Evolutionary conservation across 805 yeast genomes (phyloP).

Genomic region (Candida saitoana): DNA sequence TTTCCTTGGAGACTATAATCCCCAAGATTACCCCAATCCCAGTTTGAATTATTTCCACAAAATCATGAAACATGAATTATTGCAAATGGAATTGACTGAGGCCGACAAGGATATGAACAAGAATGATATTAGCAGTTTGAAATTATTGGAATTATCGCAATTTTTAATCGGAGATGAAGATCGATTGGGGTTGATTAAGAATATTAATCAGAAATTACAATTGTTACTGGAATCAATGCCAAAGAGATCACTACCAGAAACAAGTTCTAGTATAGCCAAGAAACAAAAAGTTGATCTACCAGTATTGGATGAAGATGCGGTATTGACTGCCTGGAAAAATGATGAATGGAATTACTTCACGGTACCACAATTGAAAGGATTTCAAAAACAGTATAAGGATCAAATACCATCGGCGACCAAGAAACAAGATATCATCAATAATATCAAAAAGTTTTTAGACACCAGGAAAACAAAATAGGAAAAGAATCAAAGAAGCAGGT

Average conservation of each 20-base stretch:
- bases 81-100: constrained; percentile 40
- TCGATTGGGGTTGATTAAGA: constrained; percentile 8
- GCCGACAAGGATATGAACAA: constrained; percentile 13
- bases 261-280: neutral
- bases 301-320: constrained; percentile 28
- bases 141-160: constrained; percentile 12
- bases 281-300: constrained; percentile 4
- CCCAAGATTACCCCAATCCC: constrained; percentile 61
- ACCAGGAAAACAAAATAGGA: constrained; percentile 8
- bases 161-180: constrained; percentile 5
- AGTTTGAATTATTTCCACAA: constrained; percentile 62
- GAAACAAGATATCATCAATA: constrained; percentile 42
- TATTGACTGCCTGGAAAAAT: constrained; percentile 41
- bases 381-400: constrained; percentile 30
- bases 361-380: constrained; percentile 41
- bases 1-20: constrained; percentile 47
- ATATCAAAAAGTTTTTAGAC: constrained; percentile 32
- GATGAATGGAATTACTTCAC: constrained; percentile 32
- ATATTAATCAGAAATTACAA: constrained; percentile 10
- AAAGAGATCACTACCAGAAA: constrained; percentile 3
- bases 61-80: constrained; percentile 57
- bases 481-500: too few relatives aligned
- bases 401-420: constrained; percentile 32
- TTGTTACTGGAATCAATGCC: constrained; percentile 11
- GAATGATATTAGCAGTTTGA: constrained; percentile 19